Percentiles rank a stretch among this genome's conserved stretches.
Conservation (phyloP, 495 filamentous ascomycete genomes). For the Glarea lozoyensis region DNA sequence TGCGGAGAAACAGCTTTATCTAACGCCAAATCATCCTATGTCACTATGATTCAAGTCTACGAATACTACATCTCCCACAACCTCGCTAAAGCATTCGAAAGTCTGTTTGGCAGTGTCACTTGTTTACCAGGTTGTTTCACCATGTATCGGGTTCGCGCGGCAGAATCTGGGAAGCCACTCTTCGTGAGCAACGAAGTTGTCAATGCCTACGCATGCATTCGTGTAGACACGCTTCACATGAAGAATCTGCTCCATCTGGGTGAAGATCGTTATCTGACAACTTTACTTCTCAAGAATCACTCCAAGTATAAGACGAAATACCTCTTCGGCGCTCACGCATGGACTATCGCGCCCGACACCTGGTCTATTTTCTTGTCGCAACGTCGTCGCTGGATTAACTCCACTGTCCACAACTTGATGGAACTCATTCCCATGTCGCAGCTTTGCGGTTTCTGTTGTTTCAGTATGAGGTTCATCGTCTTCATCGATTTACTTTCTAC, state of each 20-base stretch:
- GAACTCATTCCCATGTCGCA: constrained; percentile 90
- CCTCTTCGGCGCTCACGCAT: constrained; percentile 82
- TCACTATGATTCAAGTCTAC: constrained; percentile 99
- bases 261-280: constrained; percentile 95
- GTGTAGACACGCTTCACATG: constrained; percentile 97
- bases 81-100: constrained; percentile 96
- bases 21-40: constrained; percentile 84
- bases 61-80: constrained; percentile 99
- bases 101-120: constrained; percentile 92
- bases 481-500: constrained; percentile 91
- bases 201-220: constrained; percentile 78
- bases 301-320: constrained; percentile 97
- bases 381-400: constrained; percentile 99
- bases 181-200: constrained; percentile 91
- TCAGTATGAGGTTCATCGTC: constrained; percentile 98
- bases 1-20: constrained; percentile 92
- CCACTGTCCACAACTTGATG: constrained; percentile 94
- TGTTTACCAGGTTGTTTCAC: constrained; percentile 97
- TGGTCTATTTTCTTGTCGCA: constrained; percentile 95
- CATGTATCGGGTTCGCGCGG: constrained; percentile 95
- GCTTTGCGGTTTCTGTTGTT: constrained; percentile 98
- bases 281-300: constrained; percentile 86
- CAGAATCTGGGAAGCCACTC: constrained; percentile 87
- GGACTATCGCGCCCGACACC: constrained; percentile 91
- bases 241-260: constrained; percentile 95